Evolutionary conservation across 257 asterid genomes (phyloP), one percentile per base, ranked within the genome.

Genomic region (Salvia rosmarinus): DNA sequence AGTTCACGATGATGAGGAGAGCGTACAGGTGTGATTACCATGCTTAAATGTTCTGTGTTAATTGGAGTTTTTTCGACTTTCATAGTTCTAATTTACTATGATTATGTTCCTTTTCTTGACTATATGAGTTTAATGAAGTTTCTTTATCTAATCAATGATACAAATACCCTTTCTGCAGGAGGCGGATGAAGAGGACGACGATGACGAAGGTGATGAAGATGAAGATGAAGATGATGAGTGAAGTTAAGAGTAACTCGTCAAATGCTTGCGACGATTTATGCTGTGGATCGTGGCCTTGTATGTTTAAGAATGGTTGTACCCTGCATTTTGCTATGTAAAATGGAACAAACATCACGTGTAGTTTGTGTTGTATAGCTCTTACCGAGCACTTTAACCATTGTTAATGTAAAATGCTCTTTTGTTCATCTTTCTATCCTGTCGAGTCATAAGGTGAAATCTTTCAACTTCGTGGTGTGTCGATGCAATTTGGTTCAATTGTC

Each of bases 1-100:
- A 73, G 85, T 86, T 74, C 90, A 94, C 20, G 85, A 85, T 16
- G 86, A 83, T 11, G 96, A 82, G 3, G 96, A 82, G 73, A 88
- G 92, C 62, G 95, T 71, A 17, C 91, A 86, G 91, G 96, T 93
- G 71, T 55, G 72, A 39, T 66, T 16, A 32, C 21, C 17, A 23
- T 65, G 44, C 46, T 50, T 60, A 11, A 59, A 20, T 30, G 49
- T 67, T 60, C 4, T 6, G 19, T 14, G n/a, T 20, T 25, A 9
- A 8, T 47, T 66, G 46, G 21, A 37, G 14, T 28, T 66, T 3
- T 11, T 34, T 55, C 4, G 34, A 39, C 67, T 25, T 19, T 8
- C 23, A 4, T 17, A 50, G 56, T 11, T 50, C 30, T 30, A 17
- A 14, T 55, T n/a, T 56, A 9, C 20, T 25, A 17, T n/a, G 32